Base-by-base conservation (phyloP, 2,329 filamentous ascomycete genomes). In the Phaeophleospora eucalypticola region DNA sequence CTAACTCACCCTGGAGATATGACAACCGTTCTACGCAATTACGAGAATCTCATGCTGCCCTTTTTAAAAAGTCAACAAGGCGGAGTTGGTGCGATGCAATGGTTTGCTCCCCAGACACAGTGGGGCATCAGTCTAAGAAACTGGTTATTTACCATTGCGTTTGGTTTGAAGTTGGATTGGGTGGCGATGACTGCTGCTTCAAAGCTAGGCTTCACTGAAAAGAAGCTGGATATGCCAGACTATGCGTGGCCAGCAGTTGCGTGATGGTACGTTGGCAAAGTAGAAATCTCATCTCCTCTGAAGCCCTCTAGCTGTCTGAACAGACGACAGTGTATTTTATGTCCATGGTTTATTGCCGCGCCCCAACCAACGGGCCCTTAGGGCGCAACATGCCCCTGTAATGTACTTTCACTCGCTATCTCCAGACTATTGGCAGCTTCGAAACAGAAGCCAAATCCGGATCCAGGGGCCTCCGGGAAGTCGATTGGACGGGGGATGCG, bases 101-200 rank as follows among this genome's bases (percentile, higher is more conserved):
- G 24, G 24, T 29, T 76, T 17, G 69, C 66, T 6, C 73, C 73
- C n/a, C 70, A 74, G 58, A 72, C 70, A 6, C 60, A 58, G 4
- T 73, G 68, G 69, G 72, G 69, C 0, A 60, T 76, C 15, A 69
- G 71, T 69, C 2, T 76, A 18, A 62, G 74, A 19, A 75, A 77
- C 39, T 4, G 15, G 15, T 4, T 37, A 6, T 12, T 37, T 6
- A 37, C 7, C 24, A 29, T 29, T 29, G 24, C 24, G 12, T 12
- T 29, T 12, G 24, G 24, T 6, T 29, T 29, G 24, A 29, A 29
- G 24, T 7, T 29, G 24, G 24, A 29, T 29, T 12, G 24, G 7
- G 24, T 29, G 12, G 24, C 12, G 24, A 29, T 12, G 6, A 7
- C 6, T 12, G 24, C 7, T 29, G 6, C 24, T 29, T 6, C 24